Evolutionary conservation across 2,329 filamentous ascomycete genomes (phyloP), one percentile per base, ranked within the genome.

Genomic region (Colletotrichum spaethianum): DNA sequence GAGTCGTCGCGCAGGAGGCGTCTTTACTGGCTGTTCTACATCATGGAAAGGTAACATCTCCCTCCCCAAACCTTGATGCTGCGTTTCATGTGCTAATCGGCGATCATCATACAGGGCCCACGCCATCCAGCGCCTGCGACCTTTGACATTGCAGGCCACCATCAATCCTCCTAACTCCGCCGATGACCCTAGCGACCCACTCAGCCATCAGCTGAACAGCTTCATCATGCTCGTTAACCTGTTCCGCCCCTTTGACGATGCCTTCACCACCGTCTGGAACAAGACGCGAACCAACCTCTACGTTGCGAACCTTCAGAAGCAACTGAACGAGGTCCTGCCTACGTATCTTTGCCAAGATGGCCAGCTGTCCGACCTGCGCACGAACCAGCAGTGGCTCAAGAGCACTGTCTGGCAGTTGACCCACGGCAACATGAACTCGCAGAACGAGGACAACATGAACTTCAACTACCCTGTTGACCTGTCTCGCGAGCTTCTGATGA

Each of bases 11-110:
- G 91, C 73, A 87, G 89, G 75, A 86, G 93, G 68, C 88, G 92
- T 40, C 83, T 94, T 0, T 95, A 91, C 78, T 95, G 93, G 93
- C 85, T 94, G 12, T 83, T 94, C 11, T 92, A 93, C 77, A 86
- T 93, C 1, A 90, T 90, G 11, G 93, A 95, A 82, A 89, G 92
- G 90, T 92, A 81, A 77, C 82, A 33, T 6, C n/a, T 36, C 38
- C 36, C 28, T 38, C 46, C n/a, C 28, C 26, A 36, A 11, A 53
- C 42, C 63, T 46, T 46, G 66, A 60, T 52, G 26, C 46, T 14
- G n/a, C 38, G 31, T 73, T 70, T 73, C 55, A 65, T 28, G 20
- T 63, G 55, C 64, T 74, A 40, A 74, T 2, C 16, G 38, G 20
- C 33, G 38, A 59, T 44, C 18, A 16, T 67, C 50, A 59, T 36